Conservation (phyloP, 2,329 filamentous ascomycete species). For the Fusarium tuaranense region DNA sequence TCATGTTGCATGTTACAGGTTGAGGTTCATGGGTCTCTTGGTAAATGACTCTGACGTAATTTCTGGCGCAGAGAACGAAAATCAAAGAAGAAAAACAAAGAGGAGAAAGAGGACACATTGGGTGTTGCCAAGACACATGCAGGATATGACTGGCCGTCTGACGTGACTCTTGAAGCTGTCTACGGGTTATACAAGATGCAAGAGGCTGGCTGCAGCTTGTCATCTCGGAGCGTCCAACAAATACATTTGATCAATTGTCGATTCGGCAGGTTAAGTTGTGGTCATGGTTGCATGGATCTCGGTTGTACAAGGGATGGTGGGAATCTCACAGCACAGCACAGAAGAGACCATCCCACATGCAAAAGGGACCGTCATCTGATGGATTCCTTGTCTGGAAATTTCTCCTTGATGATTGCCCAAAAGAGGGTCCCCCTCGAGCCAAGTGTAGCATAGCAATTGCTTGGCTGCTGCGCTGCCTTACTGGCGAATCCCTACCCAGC, state of each 20-base stretch:
- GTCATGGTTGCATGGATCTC: slow-evolving; percentile 24
- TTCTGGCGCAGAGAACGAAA: neutral
- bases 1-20: slow-evolving; percentile 8
- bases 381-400: neutral
- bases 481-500: slow-evolving; percentile 9
- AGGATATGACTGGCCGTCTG: neutral
- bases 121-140: neutral
- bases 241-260: neutral
- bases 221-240: slow-evolving; percentile 12
- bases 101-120: neutral
- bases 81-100: neutral
- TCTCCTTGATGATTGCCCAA: slow-evolving; percentile 4
- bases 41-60: slow-evolving; percentile 34
- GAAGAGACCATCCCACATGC: neutral
- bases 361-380: neutral
- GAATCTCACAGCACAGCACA: neutral
- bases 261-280: slow-evolving; percentile 3
- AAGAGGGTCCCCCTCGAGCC: neutral
- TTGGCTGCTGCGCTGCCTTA: slow-evolving; percentile 3
- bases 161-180: neutral
- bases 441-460: slow-evolving; percentile 5
- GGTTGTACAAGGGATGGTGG: slow-evolving; percentile 24
- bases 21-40: slow-evolving; percentile 10
- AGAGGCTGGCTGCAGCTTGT: slow-evolving; percentile 34
- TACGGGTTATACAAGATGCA: slow-evolving; percentile 16